Conservation (phyloP, 2,329 filamentous ascomycete genomes). For the Alternaria rosae region DNA sequence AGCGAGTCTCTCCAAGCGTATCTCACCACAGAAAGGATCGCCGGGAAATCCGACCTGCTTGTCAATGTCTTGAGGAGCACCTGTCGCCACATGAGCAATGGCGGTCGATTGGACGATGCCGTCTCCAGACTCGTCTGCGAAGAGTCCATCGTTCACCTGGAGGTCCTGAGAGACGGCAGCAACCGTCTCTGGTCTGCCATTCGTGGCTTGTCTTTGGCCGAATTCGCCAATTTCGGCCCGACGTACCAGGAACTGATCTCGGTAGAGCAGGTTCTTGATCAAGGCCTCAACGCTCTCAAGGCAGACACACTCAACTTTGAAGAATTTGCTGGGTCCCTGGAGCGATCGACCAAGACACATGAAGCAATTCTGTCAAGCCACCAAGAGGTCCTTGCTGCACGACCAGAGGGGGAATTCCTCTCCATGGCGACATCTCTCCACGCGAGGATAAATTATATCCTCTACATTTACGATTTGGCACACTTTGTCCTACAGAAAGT, state of each 20-base stretch:
- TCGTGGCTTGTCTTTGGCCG: constrained; percentile 75
- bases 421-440: constrained; percentile 29
- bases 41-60: constrained; percentile 73
- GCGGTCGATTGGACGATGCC: constrained; percentile 77
- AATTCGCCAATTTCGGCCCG: constrained; percentile 80
- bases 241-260: constrained; percentile 88
- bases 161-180: constrained; percentile 83
- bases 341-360: constrained; percentile 54
- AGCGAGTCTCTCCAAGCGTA: constrained; percentile 87
- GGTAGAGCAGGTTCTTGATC: constrained; percentile 86
- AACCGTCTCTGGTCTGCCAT: constrained; percentile 84
- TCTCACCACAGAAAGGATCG: constrained; percentile 84
- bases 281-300: constrained; percentile 84
- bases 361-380: constrained; percentile 24
- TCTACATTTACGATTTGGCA: constrained; percentile 26
- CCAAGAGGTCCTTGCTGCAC: constrained; percentile 20
- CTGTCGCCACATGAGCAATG: constrained; percentile 68
- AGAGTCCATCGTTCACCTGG: constrained; percentile 83
- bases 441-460: constrained; percentile 31
- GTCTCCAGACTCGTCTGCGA: constrained; percentile 69
- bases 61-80: constrained; percentile 22
- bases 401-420: constrained; percentile 38
- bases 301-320: constrained; percentile 86
- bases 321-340: constrained; percentile 80
- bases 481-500: constrained; percentile 19